phyloP scores from a whole-genome alignment of 2,329 filamentous ascomycete species.

The Chalara sp. region DNA sequence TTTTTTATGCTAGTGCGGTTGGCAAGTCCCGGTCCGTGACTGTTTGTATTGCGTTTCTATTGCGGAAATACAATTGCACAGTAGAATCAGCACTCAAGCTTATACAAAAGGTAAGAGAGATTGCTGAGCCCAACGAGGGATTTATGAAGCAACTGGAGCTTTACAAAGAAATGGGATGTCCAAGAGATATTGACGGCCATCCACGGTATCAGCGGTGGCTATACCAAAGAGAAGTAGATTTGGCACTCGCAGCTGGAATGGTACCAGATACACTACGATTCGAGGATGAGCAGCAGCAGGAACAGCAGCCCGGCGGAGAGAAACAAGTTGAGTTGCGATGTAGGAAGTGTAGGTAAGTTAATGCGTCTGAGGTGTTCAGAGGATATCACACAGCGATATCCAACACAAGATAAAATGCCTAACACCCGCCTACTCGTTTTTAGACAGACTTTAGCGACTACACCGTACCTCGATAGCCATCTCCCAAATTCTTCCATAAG shows the following conservation, averaged over 20 bases:
- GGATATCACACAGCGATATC: no score
- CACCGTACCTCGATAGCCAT: slow-evolving; percentile 53
- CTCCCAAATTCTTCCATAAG: slow-evolving; percentile 28
- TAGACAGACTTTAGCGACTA: slow-evolving; percentile 43
- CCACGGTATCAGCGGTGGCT: slow-evolving; percentile 77
- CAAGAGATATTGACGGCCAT: slow-evolving; percentile 58
- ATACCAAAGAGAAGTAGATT: slow-evolving; percentile 57
- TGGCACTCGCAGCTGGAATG: slow-evolving; percentile 65
- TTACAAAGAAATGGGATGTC: slow-evolving; percentile 82
- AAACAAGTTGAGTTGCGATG: slow-evolving; percentile 63
- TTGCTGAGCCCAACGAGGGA: slow-evolving; percentile 83
- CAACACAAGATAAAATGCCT: no score
- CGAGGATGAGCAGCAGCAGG: slow-evolving; percentile 57
- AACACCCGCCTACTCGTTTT: no score
- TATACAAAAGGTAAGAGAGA: slow-evolving; percentile 62
- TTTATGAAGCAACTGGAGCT: slow-evolving; percentile 86
- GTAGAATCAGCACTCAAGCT: slow-evolving; percentile 55
- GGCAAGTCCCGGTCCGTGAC: slow-evolving; percentile 91
- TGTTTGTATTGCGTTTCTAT: slow-evolving; percentile 76
- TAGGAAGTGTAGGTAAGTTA: slow-evolving; percentile 71
- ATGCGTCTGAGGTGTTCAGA: no score
- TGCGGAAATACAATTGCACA: slow-evolving; percentile 54
- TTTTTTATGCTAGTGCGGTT: slow-evolving; percentile 63
- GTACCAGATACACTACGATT: slow-evolving; percentile 80
- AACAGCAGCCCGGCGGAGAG: slow-evolving; percentile 17